Percentiles rank a stretch among this genome's conserved stretches.
Evolutionary conservation across 2,329 filamentous ascomycete species (phyloP).

Genomic region (Verticillium albo-atrum): DNA sequence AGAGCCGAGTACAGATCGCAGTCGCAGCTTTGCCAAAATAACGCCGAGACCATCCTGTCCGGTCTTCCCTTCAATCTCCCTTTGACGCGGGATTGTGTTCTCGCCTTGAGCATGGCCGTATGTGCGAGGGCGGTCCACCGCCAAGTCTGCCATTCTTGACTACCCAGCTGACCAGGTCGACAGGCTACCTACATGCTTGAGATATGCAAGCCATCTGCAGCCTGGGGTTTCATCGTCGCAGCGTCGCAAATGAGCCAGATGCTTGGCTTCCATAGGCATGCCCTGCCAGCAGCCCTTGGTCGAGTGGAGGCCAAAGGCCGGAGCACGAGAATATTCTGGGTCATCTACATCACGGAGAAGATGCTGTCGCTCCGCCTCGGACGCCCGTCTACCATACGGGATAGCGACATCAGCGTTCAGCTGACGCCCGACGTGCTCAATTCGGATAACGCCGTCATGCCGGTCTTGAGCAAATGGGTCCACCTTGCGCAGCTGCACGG

Average conservation of each 20-base stretch:
- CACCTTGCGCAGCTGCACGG: constrained; percentile 15
- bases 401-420: constrained; percentile 18
- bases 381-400: constrained; percentile 18
- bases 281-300: not conserved
- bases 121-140: not conserved
- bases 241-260: constrained; percentile 15
- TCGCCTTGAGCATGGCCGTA: constrained; percentile 15
- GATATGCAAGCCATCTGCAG: constrained; percentile 12
- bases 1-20: constrained; percentile 11
- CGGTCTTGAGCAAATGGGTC: constrained; percentile 9
- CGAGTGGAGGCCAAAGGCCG: constrained; percentile 2
- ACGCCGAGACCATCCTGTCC: constrained; percentile 16
- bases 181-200: constrained; percentile 15
- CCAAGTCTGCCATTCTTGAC: not conserved
- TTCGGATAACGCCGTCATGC: not conserved
- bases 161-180: not conserved
- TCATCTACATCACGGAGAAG: constrained; percentile 19
- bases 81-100: constrained; percentile 7
- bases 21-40: constrained; percentile 10
- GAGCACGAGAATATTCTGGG: constrained; percentile 18
- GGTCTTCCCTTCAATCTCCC: constrained; percentile 15
- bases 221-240: constrained; percentile 16
- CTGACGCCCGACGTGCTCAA: not conserved
- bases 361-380: constrained; percentile 18
- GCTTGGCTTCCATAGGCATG: constrained; percentile 14